These are phyloP conservation scores for Zhuliangozyma parablackwelliae DNA, from an alignment of 1,139 yeast genomes.

Conservation along the genomic window DNA sequence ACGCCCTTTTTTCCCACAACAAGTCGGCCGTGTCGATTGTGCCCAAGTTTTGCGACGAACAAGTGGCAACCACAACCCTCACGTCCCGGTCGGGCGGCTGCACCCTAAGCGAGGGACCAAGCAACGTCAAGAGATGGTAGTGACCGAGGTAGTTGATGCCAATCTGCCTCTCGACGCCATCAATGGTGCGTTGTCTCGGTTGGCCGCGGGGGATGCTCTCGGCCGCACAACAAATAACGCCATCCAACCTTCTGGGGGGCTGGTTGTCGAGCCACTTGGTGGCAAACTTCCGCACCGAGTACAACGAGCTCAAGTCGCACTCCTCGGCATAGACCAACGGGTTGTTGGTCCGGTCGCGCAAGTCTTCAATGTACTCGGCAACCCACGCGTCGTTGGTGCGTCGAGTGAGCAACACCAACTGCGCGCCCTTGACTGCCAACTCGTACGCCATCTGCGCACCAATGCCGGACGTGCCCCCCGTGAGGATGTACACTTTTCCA, in stretches of 20 bases:
- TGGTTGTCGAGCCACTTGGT: conserved; percentile 89
- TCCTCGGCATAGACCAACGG: conserved; percentile 80
- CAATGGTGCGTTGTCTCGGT: conserved; percentile 59
- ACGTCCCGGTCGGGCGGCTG: conserved; percentile 97
- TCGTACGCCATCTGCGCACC: conserved; percentile 77
- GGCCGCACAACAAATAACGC: conserved; percentile 83
- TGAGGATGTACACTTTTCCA: conserved; percentile 73
- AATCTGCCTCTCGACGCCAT: conserved; percentile 82
- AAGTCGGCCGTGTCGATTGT: conserved; percentile 63
- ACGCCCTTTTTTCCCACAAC: conserved; percentile 57
- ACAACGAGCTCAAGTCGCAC: conserved; percentile 72
- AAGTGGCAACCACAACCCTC: conserved; percentile 67
- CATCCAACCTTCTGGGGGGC: conserved; percentile 89
- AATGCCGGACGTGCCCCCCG: conserved; percentile 88
- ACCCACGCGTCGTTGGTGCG: conserved; percentile 69
- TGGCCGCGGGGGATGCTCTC: conserved; percentile 64
- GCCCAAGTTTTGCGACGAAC: conserved; percentile 74
- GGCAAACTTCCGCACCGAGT: conserved; percentile 84
- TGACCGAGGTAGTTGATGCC: conserved; percentile 81
- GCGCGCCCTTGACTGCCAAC: conserved; percentile 81
- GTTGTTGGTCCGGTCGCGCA: conserved; percentile 67
- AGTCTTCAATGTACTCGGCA: conserved; percentile 70
- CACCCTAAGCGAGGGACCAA: conserved; percentile 75
- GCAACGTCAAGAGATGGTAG: conserved; percentile 69
- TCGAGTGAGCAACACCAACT: conserved; percentile 68